Base-by-base conservation (phyloP, 208 protist genomes). In the Leishmania guyanensis region DNA sequence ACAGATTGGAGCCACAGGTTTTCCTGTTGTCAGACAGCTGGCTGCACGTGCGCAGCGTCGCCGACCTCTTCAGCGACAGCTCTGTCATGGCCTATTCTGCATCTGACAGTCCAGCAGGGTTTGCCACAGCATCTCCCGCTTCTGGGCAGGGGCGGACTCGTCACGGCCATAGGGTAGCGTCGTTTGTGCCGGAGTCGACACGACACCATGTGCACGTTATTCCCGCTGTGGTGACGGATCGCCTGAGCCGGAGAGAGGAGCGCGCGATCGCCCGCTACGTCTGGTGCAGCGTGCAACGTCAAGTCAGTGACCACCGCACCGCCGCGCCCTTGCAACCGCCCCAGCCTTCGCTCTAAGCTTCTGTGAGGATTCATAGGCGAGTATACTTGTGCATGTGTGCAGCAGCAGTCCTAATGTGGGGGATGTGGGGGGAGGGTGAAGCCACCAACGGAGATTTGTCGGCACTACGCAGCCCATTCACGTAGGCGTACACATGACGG, bases 11-110 rank as follows among this genome's bases (percentile, higher is more conserved):
- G 75, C 75, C 79, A 43, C 88, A 84, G 46, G 78, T 90, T 51
- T 86, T 94, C 60, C 77, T 93, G 54, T 77, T 96, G 20, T 94
- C 91, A 0, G 92, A 96, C 22, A 82, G 85, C n/a, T 94, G 86
- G 84, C 87, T 93, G 48, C 90, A 92, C 66, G 62, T 86, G 26
- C 85, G 91, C 22, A 93, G 84, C n/a, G 76, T 93, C 64, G 88
- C 88, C 0, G 85, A 86, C 53, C 33, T 94, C 74, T 26, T 51
- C 56, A 20, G 92, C 69, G 50, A 72, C 17, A 29, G 39, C 29
- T 29, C 5, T 33, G 46, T n/a, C 51, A 29, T 29, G 54, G 26
- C 22, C 39, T 6, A 43, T 76, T 22, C 17, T 50, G 33, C 53
- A 56, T 56, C 29, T 43, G 69, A 73, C 26, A 51, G n/a, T 53